Evolutionary conservation across 208 protist species (phyloP), one percentile per base, ranked within the genome.

Genomic region (Wallacemonas sp.): DNA sequence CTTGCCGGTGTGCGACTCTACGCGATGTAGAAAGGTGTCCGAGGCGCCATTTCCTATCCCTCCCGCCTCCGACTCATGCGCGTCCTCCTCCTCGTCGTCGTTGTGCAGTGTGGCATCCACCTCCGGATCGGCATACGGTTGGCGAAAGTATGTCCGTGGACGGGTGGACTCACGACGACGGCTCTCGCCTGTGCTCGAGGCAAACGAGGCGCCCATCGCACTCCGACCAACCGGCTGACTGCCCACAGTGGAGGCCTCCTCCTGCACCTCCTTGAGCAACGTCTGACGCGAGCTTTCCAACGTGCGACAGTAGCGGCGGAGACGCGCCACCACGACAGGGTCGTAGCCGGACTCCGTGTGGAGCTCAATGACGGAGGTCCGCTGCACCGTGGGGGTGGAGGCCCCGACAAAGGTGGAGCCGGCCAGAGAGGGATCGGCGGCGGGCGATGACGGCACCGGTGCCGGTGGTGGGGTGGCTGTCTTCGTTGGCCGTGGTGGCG

Each of bases 21-120:
- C n/a, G n/a, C n/a, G n/a, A n/a, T n/a, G n/a, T n/a, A n/a, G n/a
- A n/a, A n/a, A n/a, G n/a, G n/a, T n/a, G n/a, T n/a, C n/a, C n/a
- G n/a, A n/a, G n/a, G n/a, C n/a, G n/a, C n/a, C n/a, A n/a, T n/a
- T n/a, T n/a, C n/a, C n/a, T n/a, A n/a, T n/a, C n/a, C n/a, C n/a
- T n/a, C n/a, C n/a, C n/a, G n/a, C n/a, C n/a, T n/a, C n/a, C n/a
- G n/a, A n/a, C n/a, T n/a, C n/a, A n/a, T n/a, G n/a, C n/a, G n/a
- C n/a, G n/a, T n/a, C n/a, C n/a, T n/a, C n/a, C n/a, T n/a, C n/a
- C n/a, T 78, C 75, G 7, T 77, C 66, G 1, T 75, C 48, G 59
- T 81, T 70, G 50, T 79, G 55, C 52, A 85, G 64, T 36, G 72
- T 81, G 20, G 79, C 79, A 44, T 78, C 75, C 1, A 85, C 69